Evolutionary conservation across 257 asterid species (phyloP).

Genomic region (Plantago major): DNA sequence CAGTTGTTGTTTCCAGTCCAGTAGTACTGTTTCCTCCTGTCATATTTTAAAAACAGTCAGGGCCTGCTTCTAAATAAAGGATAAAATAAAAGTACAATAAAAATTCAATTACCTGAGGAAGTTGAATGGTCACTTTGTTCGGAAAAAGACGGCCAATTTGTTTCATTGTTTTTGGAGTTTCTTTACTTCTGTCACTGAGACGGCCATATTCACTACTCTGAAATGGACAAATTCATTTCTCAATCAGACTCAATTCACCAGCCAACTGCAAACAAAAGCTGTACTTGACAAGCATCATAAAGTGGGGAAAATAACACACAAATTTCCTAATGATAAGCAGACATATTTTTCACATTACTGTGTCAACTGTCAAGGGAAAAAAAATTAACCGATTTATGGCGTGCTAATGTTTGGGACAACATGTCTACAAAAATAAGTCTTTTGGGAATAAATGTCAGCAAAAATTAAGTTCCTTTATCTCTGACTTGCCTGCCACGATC

Average conservation of each 20-base stretch:
- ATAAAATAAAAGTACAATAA: constrained; percentile 7
- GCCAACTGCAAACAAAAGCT: constrained; percentile 1
- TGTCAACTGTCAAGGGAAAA: too few relatives aligned
- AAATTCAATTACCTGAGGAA: constrained; percentile 70
- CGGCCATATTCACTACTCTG: constrained; percentile 72
- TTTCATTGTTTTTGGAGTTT: constrained; percentile 77
- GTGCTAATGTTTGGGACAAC: too few relatives aligned
- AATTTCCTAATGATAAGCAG: too few relatives aligned
- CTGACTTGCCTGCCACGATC: too few relatives aligned
- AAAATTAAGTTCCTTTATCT: too few relatives aligned
- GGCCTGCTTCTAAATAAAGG: constrained; percentile 7
- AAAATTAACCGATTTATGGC: too few relatives aligned
- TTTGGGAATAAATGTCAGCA: too few relatives aligned
- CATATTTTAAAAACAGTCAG: constrained; percentile 17
- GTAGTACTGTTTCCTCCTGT: constrained; percentile 72
- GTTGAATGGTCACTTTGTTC: constrained; percentile 81
- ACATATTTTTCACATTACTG: too few relatives aligned
- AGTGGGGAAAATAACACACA: background rate
- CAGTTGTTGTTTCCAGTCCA: constrained; percentile 83
- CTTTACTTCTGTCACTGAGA: constrained; percentile 79
- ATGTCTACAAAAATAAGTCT: too few relatives aligned
- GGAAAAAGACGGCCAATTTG: constrained; percentile 87
- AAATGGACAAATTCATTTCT: constrained; percentile 8
- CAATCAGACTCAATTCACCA: constrained; percentile 10
- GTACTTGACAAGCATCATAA: background rate